These are phyloP conservation scores for Nymphaea thermarum DNA, from an alignment of 164 flowering plant species.

Conservation along the genomic window DNA sequence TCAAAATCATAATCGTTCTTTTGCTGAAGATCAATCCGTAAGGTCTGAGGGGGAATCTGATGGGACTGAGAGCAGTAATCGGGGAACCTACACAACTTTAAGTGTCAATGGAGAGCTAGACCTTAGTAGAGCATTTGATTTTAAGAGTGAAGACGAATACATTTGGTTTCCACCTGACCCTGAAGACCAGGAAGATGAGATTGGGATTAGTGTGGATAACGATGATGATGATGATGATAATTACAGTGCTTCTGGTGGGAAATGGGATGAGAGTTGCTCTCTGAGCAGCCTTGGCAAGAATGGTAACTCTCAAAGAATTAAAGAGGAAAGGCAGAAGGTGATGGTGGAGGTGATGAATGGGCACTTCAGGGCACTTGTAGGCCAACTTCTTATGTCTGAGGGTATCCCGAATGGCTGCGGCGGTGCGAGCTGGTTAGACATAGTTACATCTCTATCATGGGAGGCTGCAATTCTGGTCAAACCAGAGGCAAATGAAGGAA, in stretches of 20 bases:
- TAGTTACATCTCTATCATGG: conserved; percentile 77
- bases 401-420: conserved; percentile 31
- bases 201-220: conserved; percentile 37
- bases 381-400: conserved; percentile 40
- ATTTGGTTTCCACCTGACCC: conserved; percentile 84
- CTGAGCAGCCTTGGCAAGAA: conserved; percentile 30
- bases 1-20: conserved; percentile 5
- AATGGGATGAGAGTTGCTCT: conserved; percentile 54
- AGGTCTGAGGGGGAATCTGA: conserved; percentile 10
- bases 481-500: conserved; percentile 49
- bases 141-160: conserved; percentile 17
- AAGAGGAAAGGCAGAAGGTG: conserved; percentile 47
- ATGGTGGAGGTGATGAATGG: conserved; percentile 51
- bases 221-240: conserved; percentile 63
- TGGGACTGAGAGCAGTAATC: conserved; percentile 13
- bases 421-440: conserved; percentile 66
- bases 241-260: conserved; percentile 30
- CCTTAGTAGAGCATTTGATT: conserved; percentile 15
- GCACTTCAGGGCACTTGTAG: conserved; percentile 51
- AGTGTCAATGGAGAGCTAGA: conserved; percentile 13
- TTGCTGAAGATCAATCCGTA: conserved; percentile 7
- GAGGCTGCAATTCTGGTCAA: conserved; percentile 76
- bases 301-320: conserved; percentile 25
- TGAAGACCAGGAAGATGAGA: conserved; percentile 58
- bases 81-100: conserved; percentile 1